Percentiles rank a stretch among this genome's conserved stretches.
Evolutionary conservation across 2,329 filamentous ascomycete species (phyloP).

Genomic region (Beauveria varroae): DNA sequence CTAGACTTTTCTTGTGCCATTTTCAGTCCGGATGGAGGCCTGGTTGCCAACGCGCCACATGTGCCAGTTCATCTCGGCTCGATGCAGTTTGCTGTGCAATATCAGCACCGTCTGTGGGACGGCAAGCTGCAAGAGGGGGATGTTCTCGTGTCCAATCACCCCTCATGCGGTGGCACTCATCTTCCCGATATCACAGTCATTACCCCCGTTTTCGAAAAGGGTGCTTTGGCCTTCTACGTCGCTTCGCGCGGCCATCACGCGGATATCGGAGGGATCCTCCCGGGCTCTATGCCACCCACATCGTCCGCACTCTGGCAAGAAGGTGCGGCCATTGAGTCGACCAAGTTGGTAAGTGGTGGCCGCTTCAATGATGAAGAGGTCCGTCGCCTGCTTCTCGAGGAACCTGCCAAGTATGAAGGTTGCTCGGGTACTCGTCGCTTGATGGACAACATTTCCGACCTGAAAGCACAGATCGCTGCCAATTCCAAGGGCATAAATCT

Average conservation of each 20-base stretch:
- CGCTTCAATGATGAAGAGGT: constrained; percentile 73
- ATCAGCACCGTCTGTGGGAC: constrained; percentile 62
- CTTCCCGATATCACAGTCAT: constrained; percentile 32
- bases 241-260: constrained; percentile 67
- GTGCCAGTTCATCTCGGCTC: constrained; percentile 69
- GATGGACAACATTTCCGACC: constrained; percentile 75
- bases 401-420: constrained; percentile 66
- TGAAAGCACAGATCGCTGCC: constrained; percentile 80
- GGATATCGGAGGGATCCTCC: constrained; percentile 66
- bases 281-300: constrained; percentile 75
- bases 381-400: constrained; percentile 60
- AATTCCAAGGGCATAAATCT: constrained; percentile 79
- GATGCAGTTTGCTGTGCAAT: constrained; percentile 72
- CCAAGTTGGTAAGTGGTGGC: constrained; percentile 68
- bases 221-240: constrained; percentile 39
- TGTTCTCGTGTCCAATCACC: constrained; percentile 29
- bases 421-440: constrained; percentile 74
- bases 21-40: constrained; percentile 64
- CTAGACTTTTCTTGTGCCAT: constrained; percentile 76
- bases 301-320: constrained; percentile 59
- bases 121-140: constrained; percentile 26
- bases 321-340: constrained; percentile 55
- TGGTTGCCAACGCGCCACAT: constrained; percentile 71
- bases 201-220: constrained; percentile 31
- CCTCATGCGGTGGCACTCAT: constrained; percentile 29